Base-by-base conservation (phyloP, 345 rosid genomes). In the Lumnitzera racemosa region DNA sequence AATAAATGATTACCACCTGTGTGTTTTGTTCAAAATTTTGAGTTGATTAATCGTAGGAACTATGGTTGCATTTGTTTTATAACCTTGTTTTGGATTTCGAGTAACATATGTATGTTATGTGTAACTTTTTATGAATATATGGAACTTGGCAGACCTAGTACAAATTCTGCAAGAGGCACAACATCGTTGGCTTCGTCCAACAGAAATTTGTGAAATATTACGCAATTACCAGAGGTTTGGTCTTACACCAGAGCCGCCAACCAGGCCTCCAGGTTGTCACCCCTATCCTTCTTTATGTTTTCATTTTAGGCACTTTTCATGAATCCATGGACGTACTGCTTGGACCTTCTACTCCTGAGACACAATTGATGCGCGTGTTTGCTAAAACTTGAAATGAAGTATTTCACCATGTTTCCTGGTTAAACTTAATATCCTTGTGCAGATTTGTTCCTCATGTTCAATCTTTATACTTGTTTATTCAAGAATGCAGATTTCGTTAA, bases 171-270 rank as follows among this genome's bases (percentile, higher is more conserved):
- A 60, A 31, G 85, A 80, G 66, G 79, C 86, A 13, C 74, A 62
- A 49, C 70, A 72, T 55, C 83, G 91, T 29, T 85, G 91, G 91
- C 86, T 82, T 63, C 82, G 88, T 14, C 84, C 87, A 1, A 67
- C 71, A 41, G 88, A 82, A 76, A 81, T 85, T 57, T 71, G 76
- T 62, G 77, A 82, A 73, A 78, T 85, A 56, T 76, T 85, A 50
- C 47, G 72, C 27, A 82, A 85, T 67, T 61, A 78, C 62, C 65
- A 67, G 53, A 58, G 58, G 64, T 76, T 82, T 68, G 67, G 51
- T 55, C 52, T 82, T 56, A 65, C 79, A 9, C 67, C 75, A 29
- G 71, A 74, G 25, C 76, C 88, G 46, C 88, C 82, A 13, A 49
- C 53, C 67, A 63, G 49, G 77, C 91, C 91, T 54, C 52, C 74